Evolutionary conservation across 2,329 filamentous ascomycete genomes (phyloP), one percentile per base, ranked within the genome.

Genomic region (Chaetoscypha palmicola): DNA sequence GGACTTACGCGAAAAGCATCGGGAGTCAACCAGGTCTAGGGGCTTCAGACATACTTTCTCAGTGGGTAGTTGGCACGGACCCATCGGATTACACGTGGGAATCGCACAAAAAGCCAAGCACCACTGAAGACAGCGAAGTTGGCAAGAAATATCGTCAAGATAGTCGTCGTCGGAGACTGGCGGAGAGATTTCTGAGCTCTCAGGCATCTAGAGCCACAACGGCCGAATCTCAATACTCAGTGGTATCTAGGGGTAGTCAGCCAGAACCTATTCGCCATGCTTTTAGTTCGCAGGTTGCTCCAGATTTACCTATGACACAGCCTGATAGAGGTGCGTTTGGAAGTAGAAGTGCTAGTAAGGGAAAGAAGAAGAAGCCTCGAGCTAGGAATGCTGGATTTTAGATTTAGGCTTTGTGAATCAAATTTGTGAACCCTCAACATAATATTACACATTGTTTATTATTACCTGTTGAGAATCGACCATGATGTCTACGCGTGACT

Each of bases 321-420:
- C 71, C 72, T 10, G 62, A 70, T 17, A 49, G 66, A n/a, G 72
- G 72, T 2, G 51, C 59, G 3, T 72, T 72, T 65, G 72, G 71
- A 20, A 65, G 65, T 50, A 62, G 70, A 43, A 35, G 55, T 26
- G 38, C 38, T 9, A 44, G 54, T 38, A 64, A 62, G 9, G 20
- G 21, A 47, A 63, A 60, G 49, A 64, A 59, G 41, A 71, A 71
- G 59, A 72, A 70, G 55, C 47, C 51, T 12, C 66, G 63, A 55
- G 46, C 43, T n/a, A 53, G 57, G 28, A 52, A 48, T 20, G 56
- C 59, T 32, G 59, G 59, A 10, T 62, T 62, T 46, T 54, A 28
- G 24, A 28, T n/a, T n/a, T n/a, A n/a, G n/a, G n/a, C n/a, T n/a
- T n/a, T n/a, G n/a, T n/a, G n/a, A n/a, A n/a, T n/a, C n/a, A n/a